phyloP scores from a whole-genome alignment of 352 stramenopile genomes.

The Phytophthora hybrid region DNA sequence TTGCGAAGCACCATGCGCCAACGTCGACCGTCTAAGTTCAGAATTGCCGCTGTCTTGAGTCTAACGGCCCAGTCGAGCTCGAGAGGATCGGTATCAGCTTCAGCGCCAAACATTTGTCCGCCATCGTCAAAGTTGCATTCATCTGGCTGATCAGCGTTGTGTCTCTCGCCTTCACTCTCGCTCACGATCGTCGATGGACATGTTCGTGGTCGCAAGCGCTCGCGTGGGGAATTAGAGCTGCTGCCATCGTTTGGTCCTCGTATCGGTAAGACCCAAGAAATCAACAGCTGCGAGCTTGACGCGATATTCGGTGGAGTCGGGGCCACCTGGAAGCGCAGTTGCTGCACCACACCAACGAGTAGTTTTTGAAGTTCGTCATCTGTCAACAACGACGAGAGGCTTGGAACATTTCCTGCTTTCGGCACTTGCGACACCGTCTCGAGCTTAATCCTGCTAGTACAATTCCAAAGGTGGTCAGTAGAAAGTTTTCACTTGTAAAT shows the following conservation, averaged over 20 bases:
- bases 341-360: constrained; percentile 65
- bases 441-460: constrained; percentile 71
- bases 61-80: constrained; percentile 27
- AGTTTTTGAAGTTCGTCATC: constrained; percentile 71
- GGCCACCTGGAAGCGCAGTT: constrained; percentile 53
- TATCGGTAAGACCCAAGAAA: constrained; percentile 29
- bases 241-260: constrained; percentile 9
- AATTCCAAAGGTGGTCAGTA: background rate
- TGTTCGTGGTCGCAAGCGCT: constrained; percentile 46
- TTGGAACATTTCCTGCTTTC: constrained; percentile 67
- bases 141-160: constrained; percentile 16
- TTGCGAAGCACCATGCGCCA: constrained; percentile 32
- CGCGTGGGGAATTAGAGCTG: constrained; percentile 12
- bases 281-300: constrained; percentile 17
- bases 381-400: constrained; percentile 63
- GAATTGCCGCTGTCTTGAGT: constrained; percentile 15
- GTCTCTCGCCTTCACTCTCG: constrained; percentile 31
- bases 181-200: constrained; percentile 63
- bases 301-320: constrained; percentile 12
- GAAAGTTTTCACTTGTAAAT: background rate
- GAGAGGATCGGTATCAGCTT: constrained; percentile 22
- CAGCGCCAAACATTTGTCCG: constrained; percentile 1
- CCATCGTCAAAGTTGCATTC: constrained; percentile 23
- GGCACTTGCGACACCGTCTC: constrained; percentile 62
- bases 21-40: constrained; percentile 27